These are phyloP conservation scores for Neofusicoccum parvum DNA, from an alignment of 2,329 filamentous ascomycete species.

Conservation along the genomic window DNA sequence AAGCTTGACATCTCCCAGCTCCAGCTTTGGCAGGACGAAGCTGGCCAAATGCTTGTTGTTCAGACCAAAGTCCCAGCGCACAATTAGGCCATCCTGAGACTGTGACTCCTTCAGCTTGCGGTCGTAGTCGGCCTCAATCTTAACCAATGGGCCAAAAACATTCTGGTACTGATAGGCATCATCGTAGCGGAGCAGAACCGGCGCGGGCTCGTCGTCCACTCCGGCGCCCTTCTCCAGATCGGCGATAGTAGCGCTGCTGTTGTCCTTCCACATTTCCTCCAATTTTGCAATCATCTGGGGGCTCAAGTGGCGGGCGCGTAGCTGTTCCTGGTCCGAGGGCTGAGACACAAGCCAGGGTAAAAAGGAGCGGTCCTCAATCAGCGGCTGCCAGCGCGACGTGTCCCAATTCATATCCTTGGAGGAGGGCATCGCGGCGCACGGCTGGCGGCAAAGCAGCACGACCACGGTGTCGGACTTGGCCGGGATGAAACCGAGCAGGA, in stretches of 20 bases:
- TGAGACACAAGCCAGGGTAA: slow-evolving; percentile 87
- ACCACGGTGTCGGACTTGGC: slow-evolving; percentile 98
- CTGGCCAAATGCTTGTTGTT: slow-evolving; percentile 98
- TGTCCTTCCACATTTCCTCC: slow-evolving; percentile 98
- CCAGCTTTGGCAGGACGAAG: slow-evolving; percentile 94
- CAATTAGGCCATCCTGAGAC: slow-evolving; percentile 90
- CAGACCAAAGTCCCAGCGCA: slow-evolving; percentile 91
- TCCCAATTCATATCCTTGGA: slow-evolving; percentile 99
- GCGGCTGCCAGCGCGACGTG: slow-evolving; percentile 92
- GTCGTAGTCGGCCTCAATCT: slow-evolving; percentile 99
- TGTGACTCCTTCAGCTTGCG: slow-evolving; percentile 98
- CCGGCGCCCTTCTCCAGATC: slow-evolving; percentile 90
- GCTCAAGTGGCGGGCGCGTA: slow-evolving; percentile 88
- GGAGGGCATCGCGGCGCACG: slow-evolving; percentile 90
- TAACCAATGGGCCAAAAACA: slow-evolving; percentile 95
- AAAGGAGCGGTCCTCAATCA: slow-evolving; percentile 96
- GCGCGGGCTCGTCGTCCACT: slow-evolving; percentile 92
- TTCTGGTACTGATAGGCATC: slow-evolving; percentile 99
- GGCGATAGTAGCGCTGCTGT: slow-evolving; percentile 81
- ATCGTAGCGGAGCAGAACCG: slow-evolving; percentile 90
- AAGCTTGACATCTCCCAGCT: slow-evolving; percentile 95
- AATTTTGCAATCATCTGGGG: slow-evolving; percentile 94
- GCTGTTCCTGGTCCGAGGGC: slow-evolving; percentile 91
- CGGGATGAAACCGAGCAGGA: slow-evolving; percentile 94
- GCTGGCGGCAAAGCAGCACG: slow-evolving; percentile 92